Evolutionary conservation across 116 monocot genomes (phyloP).

Genomic region (Posidonia oceanica): DNA sequence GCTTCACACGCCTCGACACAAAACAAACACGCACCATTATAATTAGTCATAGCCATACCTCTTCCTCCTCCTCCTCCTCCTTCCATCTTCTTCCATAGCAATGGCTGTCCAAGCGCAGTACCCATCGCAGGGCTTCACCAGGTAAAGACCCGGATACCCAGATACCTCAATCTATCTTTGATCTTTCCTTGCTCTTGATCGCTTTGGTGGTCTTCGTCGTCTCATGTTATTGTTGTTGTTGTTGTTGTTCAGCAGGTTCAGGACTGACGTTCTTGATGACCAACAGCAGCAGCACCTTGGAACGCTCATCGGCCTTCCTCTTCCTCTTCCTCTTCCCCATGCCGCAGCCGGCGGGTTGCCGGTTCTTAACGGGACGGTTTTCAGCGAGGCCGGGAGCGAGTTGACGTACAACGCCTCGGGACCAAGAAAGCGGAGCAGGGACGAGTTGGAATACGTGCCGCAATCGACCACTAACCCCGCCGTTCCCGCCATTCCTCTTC

Average conservation of each 20-base stretch:
- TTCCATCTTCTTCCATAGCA: background rate
- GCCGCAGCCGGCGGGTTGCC: background rate
- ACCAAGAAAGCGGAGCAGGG: background rate
- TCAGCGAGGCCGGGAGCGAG: background rate
- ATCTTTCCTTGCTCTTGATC: too few species aligned
- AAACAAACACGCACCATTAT: too few species aligned
- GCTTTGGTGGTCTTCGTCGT: background rate
- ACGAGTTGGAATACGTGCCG: background rate
- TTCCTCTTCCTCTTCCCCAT: background rate
- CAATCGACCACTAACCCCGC: background rate
- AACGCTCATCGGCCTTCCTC: background rate
- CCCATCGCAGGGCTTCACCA: background rate
- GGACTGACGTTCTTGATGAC: background rate
- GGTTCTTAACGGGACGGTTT: background rate
- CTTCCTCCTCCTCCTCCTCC: too few species aligned
- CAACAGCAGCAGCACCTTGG: background rate
- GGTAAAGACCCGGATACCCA: background rate
- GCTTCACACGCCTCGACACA: too few species aligned
- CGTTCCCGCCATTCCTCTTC: background rate
- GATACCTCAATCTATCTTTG: background rate
- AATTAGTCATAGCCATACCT: too few species aligned
- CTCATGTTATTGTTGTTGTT: too few species aligned
- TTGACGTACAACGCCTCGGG: background rate
- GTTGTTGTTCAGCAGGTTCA: background rate
- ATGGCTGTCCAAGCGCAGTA: slow-evolving; percentile 6